A percentile compares a stretch with the other conserved stretches of the same genome.
phyloP scores from a whole-genome alignment of 441 rosid species.

The Mallotus japonicus region DNA sequence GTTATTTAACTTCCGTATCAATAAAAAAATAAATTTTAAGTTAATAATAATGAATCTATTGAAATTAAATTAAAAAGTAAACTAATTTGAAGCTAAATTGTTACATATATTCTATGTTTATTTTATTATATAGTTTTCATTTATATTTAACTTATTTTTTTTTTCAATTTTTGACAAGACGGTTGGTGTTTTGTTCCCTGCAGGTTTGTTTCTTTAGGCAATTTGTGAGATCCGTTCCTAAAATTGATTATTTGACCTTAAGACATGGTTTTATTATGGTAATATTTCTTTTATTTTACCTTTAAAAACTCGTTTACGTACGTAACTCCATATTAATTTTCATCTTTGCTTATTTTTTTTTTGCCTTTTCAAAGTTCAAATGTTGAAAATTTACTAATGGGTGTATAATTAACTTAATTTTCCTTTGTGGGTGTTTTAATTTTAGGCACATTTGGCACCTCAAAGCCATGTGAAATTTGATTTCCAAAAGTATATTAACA shows the following conservation, averaged over 20 bases:
- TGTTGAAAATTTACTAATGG: not conserved
- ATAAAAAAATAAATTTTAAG: too few relatives aligned
- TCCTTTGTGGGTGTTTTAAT: not conserved
- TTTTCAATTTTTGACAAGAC: too few relatives aligned
- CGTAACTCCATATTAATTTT: too few relatives aligned
- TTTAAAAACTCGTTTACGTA: not conserved
- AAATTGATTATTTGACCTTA: slow-evolving; percentile 73
- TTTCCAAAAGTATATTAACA: slow-evolving; percentile 69
- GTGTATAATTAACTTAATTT: not conserved
- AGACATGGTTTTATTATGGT: slow-evolving; percentile 91
- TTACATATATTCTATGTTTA: too few relatives aligned
- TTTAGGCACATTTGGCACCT: slow-evolving; percentile 84
- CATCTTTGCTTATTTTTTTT: too few relatives aligned
- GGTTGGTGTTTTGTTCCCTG: not conserved
- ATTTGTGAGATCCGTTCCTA: slow-evolving; percentile 78
- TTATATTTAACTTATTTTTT: too few relatives aligned
- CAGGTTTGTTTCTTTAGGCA: slow-evolving; percentile 95
- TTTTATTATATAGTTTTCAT: too few relatives aligned
- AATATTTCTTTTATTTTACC: slow-evolving; percentile 3
- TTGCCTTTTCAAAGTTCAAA: too few relatives aligned
- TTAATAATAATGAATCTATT: too few relatives aligned
- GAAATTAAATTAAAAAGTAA: too few relatives aligned
- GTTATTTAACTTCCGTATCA: too few relatives aligned
- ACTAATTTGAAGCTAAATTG: too few relatives aligned
- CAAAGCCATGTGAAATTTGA: slow-evolving; percentile 59